A percentile compares a stretch with the other conserved stretches of the same genome.
Conservation (phyloP, 345 rosid genomes). For the Citrus mangshanensis region DNA sequence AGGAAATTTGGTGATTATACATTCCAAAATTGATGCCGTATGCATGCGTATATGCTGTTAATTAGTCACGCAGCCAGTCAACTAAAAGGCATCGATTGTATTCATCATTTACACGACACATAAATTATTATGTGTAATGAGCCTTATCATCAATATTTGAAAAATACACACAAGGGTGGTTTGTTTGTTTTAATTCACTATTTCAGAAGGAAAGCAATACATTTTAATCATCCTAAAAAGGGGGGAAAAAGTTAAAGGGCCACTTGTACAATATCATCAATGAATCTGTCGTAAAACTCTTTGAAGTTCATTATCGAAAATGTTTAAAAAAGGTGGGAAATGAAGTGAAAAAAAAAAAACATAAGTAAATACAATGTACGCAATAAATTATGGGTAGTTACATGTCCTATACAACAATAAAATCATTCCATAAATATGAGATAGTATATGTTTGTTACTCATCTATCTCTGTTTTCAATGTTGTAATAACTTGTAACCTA, state of each 20-base stretch:
- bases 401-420: background rate
- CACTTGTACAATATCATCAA: background rate
- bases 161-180: background rate
- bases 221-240: conserved; percentile 7
- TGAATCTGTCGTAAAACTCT: background rate
- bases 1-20: background rate
- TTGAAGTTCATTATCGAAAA: background rate
- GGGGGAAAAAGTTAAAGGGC: background rate
- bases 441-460: background rate
- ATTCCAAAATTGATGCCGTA: background rate
- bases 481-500: background rate
- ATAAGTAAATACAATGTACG: background rate
- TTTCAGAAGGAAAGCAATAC: conserved; percentile 1
- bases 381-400: background rate
- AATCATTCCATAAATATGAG: background rate
- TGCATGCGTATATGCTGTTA: background rate
- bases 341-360: background rate
- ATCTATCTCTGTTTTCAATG: background rate
- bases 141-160: conserved; percentile 6
- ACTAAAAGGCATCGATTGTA: conserved; percentile 6
- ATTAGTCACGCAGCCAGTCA: conserved; percentile 7
- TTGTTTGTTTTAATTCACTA: background rate
- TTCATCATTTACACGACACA: conserved; percentile 17
- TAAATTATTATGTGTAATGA: conserved; percentile 20
- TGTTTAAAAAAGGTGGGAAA: background rate